These are phyloP conservation scores for Fonsecaea erecta DNA, from an alignment of 2,329 filamentous ascomycete species.

Conservation along the genomic window DNA sequence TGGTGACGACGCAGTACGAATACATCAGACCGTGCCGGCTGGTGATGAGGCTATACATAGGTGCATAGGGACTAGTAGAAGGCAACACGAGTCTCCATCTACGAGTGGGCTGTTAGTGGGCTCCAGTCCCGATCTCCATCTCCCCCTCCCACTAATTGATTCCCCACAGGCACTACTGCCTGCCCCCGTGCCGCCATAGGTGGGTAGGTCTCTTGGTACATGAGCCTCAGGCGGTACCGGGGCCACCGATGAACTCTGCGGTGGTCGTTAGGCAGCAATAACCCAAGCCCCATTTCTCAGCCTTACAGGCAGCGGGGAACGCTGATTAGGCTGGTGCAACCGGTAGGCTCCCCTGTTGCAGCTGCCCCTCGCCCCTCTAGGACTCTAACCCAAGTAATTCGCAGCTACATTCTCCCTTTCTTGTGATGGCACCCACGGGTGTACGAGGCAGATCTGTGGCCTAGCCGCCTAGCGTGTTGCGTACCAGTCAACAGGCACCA, in stretches of 20 bases:
- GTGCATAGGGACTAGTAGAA: too few species aligned
- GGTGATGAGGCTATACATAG: too few species aligned
- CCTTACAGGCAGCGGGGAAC: background rate
- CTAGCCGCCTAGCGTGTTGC: background rate
- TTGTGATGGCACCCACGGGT: background rate
- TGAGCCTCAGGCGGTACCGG: background rate
- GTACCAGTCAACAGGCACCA: slow-evolving; percentile 3
- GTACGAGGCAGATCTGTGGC: slow-evolving; percentile 13
- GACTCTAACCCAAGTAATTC: background rate
- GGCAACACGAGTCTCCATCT: too few species aligned
- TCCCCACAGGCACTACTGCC: background rate
- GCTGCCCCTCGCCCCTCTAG: background rate
- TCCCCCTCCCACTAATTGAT: background rate
- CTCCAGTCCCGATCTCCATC: background rate
- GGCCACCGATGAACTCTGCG: background rate
- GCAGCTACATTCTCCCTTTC: background rate
- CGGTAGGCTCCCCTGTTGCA: background rate
- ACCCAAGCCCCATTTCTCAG: background rate
- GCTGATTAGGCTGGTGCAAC: background rate
- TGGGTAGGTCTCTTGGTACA: background rate
- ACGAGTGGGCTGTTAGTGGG: background rate
- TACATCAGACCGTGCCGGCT: too few species aligned
- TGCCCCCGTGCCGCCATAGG: too few species aligned
- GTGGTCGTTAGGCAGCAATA: background rate
- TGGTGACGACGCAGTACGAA: background rate